phyloP scores from a whole-genome alignment of 2,329 filamentous ascomycete species.

The Cladorrhinum sp. region DNA sequence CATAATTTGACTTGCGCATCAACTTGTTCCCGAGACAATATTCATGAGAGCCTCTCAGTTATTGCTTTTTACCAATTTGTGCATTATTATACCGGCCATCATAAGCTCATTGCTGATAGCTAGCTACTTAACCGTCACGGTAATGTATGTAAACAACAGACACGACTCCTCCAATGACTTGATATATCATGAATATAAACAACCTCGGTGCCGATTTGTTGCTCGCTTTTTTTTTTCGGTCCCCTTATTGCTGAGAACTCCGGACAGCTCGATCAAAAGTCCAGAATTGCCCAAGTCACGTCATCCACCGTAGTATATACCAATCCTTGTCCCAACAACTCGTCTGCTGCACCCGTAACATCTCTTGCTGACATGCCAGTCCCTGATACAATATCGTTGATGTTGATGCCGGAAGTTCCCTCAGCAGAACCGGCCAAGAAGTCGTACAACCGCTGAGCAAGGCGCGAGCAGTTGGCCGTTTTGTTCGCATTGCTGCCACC shows the following conservation, averaged over 20 bases:
- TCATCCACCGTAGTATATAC: conserved; percentile 94
- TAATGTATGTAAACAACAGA: neutral
- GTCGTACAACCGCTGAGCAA: conserved; percentile 68
- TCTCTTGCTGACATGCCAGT: conserved; percentile 66
- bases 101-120: neutral
- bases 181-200: neutral
- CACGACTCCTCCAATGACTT: neutral
- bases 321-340: conserved; percentile 68
- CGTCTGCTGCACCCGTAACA: conserved; percentile 74
- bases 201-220: conserved; percentile 14
- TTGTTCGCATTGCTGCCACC: conserved; percentile 37
- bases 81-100: neutral
- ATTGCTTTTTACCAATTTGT: neutral
- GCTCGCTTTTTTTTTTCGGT: neutral
- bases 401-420: conserved; percentile 78
- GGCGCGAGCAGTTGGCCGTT: conserved; percentile 47
- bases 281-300: conserved; percentile 83
- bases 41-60: no score
- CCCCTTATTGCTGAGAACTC: neutral
- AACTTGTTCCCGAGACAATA: no score
- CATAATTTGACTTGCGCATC: no score
- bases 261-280: conserved; percentile 45
- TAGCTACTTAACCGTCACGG: neutral
- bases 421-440: conserved; percentile 65
- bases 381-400: conserved; percentile 68